A percentile compares a stretch with the other conserved stretches of the same genome.
These are phyloP conservation scores for Fraxinus americana DNA, from an alignment of 257 asterid genomes.

Conservation along the genomic window DNA sequence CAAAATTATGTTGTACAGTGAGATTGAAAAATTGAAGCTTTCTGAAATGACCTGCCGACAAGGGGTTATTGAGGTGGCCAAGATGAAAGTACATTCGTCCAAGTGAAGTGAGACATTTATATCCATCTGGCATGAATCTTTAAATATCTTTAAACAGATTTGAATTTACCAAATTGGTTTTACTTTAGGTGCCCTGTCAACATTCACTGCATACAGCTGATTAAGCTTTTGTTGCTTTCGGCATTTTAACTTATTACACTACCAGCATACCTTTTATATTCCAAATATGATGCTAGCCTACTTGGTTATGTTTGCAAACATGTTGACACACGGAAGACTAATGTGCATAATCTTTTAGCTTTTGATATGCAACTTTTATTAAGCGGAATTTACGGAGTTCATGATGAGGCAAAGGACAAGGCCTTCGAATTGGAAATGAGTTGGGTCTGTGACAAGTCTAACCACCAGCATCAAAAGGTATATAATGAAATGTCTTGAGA, in stretches of 20 bases:
- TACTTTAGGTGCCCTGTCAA: background rate
- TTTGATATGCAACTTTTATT: constrained; percentile 18
- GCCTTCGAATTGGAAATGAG: constrained; percentile 96
- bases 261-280: background rate
- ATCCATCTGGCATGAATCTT: background rate
- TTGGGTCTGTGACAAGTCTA: constrained; percentile 93
- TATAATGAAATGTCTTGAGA: background rate
- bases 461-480: constrained; percentile 95
- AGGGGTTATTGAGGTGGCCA: constrained; percentile 93
- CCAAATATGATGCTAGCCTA: background rate
- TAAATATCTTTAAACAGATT: background rate
- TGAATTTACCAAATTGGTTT: constrained; percentile 2
- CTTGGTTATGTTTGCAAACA: background rate
- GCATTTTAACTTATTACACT: background rate
- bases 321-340: background rate
- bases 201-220: background rate
- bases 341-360: constrained; percentile 17
- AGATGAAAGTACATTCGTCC: constrained; percentile 62
- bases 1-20: constrained; percentile 46
- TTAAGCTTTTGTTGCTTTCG: background rate
- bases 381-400: constrained; percentile 85
- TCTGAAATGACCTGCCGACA: constrained; percentile 95
- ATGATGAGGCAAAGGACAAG: constrained; percentile 98
- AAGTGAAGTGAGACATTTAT: constrained; percentile 15
- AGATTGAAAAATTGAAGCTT: constrained; percentile 88